These are phyloP conservation scores for Paramecium bursaria DNA, from an alignment of 73 alveolate species.

Conservation along the genomic window DNA sequence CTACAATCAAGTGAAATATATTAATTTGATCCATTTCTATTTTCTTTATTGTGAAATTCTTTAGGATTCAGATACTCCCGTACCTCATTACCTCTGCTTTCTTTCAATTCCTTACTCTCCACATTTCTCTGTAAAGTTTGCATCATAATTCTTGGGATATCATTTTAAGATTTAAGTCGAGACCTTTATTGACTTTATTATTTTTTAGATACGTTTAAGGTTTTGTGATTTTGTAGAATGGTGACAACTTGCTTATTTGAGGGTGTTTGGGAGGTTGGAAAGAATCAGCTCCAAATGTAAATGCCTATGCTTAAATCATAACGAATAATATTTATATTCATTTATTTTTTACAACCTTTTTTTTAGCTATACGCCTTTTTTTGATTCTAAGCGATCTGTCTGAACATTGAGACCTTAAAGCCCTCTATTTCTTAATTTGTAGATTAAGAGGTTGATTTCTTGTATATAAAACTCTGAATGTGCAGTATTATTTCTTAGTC, in stretches of 20 bases:
- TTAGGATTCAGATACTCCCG: not conserved
- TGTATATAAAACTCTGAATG: no score
- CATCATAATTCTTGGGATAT: no score
- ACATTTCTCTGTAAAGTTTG: no score
- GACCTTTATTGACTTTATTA: not conserved
- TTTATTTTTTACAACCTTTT: slow-evolving; percentile 4
- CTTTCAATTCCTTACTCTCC: slow-evolving; percentile 28
- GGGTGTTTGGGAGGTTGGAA: slow-evolving; percentile 14
- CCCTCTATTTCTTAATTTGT: no score
- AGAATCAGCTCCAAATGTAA: slow-evolving; percentile 29
- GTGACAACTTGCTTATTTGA: slow-evolving; percentile 45
- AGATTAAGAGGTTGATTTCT: no score
- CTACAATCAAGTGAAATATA: not conserved
- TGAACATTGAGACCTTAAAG: no score
- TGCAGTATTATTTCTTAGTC: no score
- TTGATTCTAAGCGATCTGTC: no score
- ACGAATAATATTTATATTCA: slow-evolving; percentile 35
- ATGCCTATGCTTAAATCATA: slow-evolving; percentile 39
- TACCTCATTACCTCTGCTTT: not conserved
- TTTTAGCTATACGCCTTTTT: slow-evolving; percentile 38
- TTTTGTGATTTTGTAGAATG: slow-evolving; percentile 24
- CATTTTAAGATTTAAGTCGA: no score
- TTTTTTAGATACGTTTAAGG: slow-evolving; percentile 10
- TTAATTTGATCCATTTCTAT: not conserved
- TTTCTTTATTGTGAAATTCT: slow-evolving; percentile 4